These are phyloP conservation scores for Rosa lucieae DNA, from an alignment of 306 rosid genomes.

Conservation along the genomic window DNA sequence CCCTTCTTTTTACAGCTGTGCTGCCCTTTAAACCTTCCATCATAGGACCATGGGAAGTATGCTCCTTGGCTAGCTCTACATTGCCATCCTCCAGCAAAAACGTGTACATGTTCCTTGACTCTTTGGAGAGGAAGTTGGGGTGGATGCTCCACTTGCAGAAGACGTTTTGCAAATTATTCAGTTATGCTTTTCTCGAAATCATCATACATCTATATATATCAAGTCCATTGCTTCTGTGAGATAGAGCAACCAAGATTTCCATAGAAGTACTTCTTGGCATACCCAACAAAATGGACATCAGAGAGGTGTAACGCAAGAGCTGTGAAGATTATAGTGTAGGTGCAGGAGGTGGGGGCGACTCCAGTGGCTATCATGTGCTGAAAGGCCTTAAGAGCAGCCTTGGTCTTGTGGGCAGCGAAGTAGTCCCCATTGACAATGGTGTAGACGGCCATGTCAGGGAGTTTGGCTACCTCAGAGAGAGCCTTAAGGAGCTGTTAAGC, in stretches of 20 bases:
- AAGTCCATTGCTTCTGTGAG: too few species aligned
- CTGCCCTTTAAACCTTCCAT: slow-evolving; percentile 33
- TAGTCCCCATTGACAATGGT: too few species aligned
- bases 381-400: too few species aligned
- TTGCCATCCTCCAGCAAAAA: not conserved
- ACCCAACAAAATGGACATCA: not conserved
- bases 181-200: not conserved
- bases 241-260: not conserved
- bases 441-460: too few species aligned
- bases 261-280: not conserved
- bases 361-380: too few species aligned
- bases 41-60: slow-evolving; percentile 61
- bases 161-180: not conserved
- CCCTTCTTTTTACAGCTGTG: too few species aligned
- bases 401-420: too few species aligned
- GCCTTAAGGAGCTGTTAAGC: too few species aligned
- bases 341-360: too few species aligned
- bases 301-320: too few species aligned
- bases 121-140: not conserved
- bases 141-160: not conserved
- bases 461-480: too few species aligned
- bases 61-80: slow-evolving; percentile 49
- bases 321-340: too few species aligned
- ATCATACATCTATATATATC: not conserved
- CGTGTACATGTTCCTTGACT: not conserved